These are phyloP conservation scores for Talaromyces wortmannii DNA, from an alignment of 495 filamentous ascomycete genomes.

Conservation along the genomic window DNA sequence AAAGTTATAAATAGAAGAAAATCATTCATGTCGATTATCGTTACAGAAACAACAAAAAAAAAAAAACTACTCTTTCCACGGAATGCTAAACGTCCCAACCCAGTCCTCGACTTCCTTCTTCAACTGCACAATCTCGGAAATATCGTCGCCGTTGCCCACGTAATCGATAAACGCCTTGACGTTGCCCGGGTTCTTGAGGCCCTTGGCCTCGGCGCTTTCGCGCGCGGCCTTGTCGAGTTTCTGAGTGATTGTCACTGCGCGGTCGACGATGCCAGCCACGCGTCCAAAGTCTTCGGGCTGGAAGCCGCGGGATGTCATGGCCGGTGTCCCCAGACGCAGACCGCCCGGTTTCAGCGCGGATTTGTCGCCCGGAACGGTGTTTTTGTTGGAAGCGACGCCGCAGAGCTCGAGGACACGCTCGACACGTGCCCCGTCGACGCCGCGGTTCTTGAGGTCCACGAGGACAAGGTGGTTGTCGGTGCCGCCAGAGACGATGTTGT, in stretches of 20 bases:
- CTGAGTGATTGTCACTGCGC: constrained; percentile 57
- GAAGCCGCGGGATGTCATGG: constrained; percentile 94
- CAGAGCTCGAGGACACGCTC: constrained; percentile 96
- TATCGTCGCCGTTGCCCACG: constrained; percentile 73
- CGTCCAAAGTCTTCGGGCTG: constrained; percentile 89
- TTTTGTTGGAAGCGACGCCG: constrained; percentile 99
- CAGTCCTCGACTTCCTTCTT: constrained; percentile 90
- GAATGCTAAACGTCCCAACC: constrained; percentile 87
- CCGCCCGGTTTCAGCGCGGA: constrained; percentile 91
- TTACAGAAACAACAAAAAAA: constrained; percentile 1
- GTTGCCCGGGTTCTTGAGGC: constrained; percentile 67
- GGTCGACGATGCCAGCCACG: constrained; percentile 84
- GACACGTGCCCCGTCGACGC: constrained; percentile 87
- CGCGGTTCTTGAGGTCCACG: constrained; percentile 74
- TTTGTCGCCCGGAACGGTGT: constrained; percentile 96
- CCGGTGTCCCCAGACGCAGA: constrained; percentile 92
- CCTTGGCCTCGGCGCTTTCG: constrained; percentile 67
- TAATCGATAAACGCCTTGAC: constrained; percentile 82
- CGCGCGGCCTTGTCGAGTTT: constrained; percentile 73
- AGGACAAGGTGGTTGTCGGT: constrained; percentile 99
- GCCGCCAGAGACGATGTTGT: constrained; percentile 91
- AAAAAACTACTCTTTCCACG: constrained; percentile 55
- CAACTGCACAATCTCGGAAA: constrained; percentile 79
- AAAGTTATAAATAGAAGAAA: constrained; percentile 23
- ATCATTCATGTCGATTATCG: not conserved